Evolutionary conservation across 2,329 filamentous ascomycete genomes (phyloP).

Genomic region (Thielaviopsis punctulata): DNA sequence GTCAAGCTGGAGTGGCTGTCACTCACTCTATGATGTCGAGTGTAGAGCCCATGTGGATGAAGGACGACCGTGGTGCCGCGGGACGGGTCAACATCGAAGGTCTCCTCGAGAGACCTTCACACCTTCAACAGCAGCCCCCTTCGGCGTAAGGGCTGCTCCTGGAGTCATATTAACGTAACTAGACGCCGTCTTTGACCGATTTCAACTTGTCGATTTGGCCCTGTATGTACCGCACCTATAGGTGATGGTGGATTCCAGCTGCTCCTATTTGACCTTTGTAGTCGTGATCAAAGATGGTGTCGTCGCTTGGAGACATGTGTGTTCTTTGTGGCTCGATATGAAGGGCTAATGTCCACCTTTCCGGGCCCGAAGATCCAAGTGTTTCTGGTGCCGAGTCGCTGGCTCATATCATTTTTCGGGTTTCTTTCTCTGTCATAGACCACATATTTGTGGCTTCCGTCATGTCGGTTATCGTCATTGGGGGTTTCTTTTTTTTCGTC

Average conservation of each 20-base stretch:
- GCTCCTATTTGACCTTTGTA: neutral
- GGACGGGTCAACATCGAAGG: conserved; percentile 43
- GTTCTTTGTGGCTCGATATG: neutral
- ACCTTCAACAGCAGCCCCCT: conserved; percentile 16
- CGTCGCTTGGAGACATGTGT: neutral
- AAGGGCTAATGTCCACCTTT: neutral
- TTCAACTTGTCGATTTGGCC: neutral
- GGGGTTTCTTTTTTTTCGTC: neutral
- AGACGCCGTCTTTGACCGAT: neutral
- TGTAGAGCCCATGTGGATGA: conserved; percentile 18
- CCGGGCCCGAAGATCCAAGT: neutral
- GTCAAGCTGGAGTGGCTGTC: neutral
- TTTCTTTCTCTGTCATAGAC: neutral
- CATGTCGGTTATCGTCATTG: neutral
- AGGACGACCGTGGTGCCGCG: conserved; percentile 30
- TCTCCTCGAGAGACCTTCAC: conserved; percentile 38
- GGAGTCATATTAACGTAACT: neutral
- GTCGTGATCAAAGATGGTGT: neutral
- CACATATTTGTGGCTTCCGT: neutral
- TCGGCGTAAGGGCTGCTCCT: neutral
- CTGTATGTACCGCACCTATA: neutral
- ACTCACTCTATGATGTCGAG: conserved; percentile 5
- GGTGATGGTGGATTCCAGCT: neutral
- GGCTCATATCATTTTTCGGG: too few relatives aligned
- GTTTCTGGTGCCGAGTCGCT: neutral